Evolutionary conservation across 495 filamentous ascomycete species (phyloP).

Genomic region (Hypoxylon perforatum): DNA sequence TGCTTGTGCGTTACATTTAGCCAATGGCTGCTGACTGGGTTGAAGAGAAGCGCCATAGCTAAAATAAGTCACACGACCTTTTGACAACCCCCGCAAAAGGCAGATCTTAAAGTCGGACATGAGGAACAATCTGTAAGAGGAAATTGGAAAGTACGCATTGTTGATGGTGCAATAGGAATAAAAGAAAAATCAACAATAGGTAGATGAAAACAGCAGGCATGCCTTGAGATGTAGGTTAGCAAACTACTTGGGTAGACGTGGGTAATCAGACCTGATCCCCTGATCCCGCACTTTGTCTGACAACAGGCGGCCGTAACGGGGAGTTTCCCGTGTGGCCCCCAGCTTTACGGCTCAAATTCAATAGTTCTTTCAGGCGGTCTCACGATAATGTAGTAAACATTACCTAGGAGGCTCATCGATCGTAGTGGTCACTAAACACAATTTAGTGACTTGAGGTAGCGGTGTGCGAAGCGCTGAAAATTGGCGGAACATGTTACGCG

Average conservation of each 20-base stretch:
- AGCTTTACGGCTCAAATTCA: conserved; percentile 7
- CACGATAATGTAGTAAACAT: conserved; percentile 4
- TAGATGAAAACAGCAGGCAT: conserved; percentile 23
- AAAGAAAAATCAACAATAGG: conserved; percentile 1
- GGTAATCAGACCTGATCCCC: conserved; percentile 21
- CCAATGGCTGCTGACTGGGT: conserved; percentile 31
- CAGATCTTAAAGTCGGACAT: conserved; percentile 38
- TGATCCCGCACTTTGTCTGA: conserved; percentile 26
- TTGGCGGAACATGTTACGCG: conserved; percentile 19
- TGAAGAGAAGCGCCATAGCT: conserved; percentile 29
- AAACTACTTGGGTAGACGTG: conserved; percentile 1
- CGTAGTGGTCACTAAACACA: conserved; percentile 14
- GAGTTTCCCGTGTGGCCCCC: conserved; percentile 20
- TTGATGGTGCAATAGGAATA: conserved; percentile 29
- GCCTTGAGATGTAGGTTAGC: conserved; percentile 4
- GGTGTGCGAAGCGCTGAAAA: conserved; percentile 33
- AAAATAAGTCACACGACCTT: conserved; percentile 41
- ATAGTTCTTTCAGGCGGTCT: conserved; percentile 4
- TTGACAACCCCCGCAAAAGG: conserved; percentile 31
- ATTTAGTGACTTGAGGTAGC: conserved; percentile 25
- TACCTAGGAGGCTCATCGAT: conserved; percentile 14
- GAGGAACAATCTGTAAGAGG: conserved; percentile 33
- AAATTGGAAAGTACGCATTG: conserved; percentile 11
- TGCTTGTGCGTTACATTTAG: conserved; percentile 32
- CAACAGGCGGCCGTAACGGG: conserved; percentile 12